Evolutionary conservation across 176 grass and related monocot genomes (phyloP), one percentile per base, ranked within the genome.

Genomic region (Raddia distichophylla): DNA sequence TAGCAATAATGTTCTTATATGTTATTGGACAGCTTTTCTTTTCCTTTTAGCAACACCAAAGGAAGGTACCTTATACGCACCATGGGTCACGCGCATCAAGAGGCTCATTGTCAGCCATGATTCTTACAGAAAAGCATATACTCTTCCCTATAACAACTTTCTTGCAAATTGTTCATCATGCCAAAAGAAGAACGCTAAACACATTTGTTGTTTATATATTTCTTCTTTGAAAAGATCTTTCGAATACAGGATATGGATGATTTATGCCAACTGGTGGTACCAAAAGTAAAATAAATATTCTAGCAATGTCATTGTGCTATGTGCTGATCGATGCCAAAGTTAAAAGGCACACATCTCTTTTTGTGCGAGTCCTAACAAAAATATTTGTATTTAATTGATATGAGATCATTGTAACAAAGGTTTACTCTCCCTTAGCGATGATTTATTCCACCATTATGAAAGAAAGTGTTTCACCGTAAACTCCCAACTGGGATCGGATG

Each of bases 1-100:
- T 19, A 22, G 44, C 57, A 52, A 82, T 73, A 51, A 73, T 82
- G 58, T 16, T 11, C 56, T 63, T 33, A 22, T 82, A 11, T 47
- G 42, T 69, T 72, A 27, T 27, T 27, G 51, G 67, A 18, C 8
- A 14, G 10, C 37, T 40, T 40, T 40, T 40, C 49, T 71, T 77
- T 35, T 9, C 48, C 48, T 35, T 60, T 69, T 15, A 18, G 54
- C 20, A 60, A 71, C 56, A 42, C 40, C 65, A 60, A 80, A 48
- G 66, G 44, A 48, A 33, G 12, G 37, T 18, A 40, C 37, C 46
- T 42, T 5, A 60, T 60, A 52, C 2, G 54, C 79, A 68, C 43
- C 54, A 19, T 5, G 4, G 37, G 37, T 40, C 67, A 71, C 15
- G 52, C 18, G 22, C 53, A 37, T 16, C 27, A 49, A 18, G 11